Evolutionary conservation across 2,329 filamentous ascomycete species (phyloP).

Genomic region (Purpureocillium takamizusanense): DNA sequence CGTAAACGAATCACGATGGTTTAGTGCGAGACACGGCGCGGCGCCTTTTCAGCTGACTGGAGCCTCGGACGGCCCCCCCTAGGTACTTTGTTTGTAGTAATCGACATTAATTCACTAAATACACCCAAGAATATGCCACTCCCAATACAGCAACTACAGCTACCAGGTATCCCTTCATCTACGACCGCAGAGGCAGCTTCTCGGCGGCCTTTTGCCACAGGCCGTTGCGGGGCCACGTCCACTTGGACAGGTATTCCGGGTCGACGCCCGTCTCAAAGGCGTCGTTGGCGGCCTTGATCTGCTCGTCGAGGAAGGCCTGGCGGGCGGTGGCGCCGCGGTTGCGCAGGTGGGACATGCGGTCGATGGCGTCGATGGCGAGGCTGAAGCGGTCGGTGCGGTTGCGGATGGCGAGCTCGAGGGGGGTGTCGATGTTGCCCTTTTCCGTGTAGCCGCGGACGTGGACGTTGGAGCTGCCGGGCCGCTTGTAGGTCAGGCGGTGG

Average conservation of each 20-base stretch:
- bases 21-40: too few relatives aligned
- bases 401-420: constrained; percentile 67
- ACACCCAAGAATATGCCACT: too few relatives aligned
- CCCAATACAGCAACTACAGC: too few relatives aligned
- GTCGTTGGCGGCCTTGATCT: constrained; percentile 53
- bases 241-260: constrained; percentile 54
- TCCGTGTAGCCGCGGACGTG: constrained; percentile 74
- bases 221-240: constrained; percentile 50
- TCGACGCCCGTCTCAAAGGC: constrained; percentile 66
- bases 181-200: neutral
- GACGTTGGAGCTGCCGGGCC: constrained; percentile 57
- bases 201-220: constrained; percentile 23
- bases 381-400: constrained; percentile 73
- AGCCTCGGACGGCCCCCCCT: too few relatives aligned
- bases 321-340: constrained; percentile 55
- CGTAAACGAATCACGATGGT: too few relatives aligned
- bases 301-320: constrained; percentile 54
- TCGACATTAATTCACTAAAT: too few relatives aligned
- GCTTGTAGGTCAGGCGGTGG: constrained; percentile 68
- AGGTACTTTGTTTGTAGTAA: too few relatives aligned
- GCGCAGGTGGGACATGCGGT: constrained; percentile 51
- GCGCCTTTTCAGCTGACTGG: too few relatives aligned
- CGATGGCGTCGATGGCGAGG: constrained; percentile 68
- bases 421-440: constrained; percentile 79
- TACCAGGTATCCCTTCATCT: too few relatives aligned